Percentiles rank a stretch among this genome's conserved stretches.
These are phyloP conservation scores for Botryotinia narcissicola DNA, from an alignment of 2,329 filamentous ascomycete species.

Conservation along the genomic window DNA sequence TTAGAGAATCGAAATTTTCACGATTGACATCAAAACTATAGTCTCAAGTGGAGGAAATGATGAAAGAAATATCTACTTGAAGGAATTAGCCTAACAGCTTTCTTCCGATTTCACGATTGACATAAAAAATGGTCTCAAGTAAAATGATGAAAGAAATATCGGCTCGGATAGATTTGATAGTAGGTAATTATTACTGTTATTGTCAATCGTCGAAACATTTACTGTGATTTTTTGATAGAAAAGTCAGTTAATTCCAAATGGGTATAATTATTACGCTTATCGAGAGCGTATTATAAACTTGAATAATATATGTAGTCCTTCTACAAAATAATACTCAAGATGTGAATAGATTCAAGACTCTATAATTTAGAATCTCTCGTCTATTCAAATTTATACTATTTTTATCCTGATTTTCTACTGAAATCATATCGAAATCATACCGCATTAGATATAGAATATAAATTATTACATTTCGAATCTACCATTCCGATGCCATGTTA, in stretches of 20 bases:
- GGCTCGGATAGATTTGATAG: neutral
- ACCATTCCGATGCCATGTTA: neutral
- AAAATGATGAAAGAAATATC: neutral
- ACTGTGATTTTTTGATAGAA: neutral
- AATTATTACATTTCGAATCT: neutral
- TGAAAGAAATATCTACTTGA: neutral
- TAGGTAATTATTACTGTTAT: neutral
- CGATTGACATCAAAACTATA: neutral
- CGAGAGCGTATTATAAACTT: neutral
- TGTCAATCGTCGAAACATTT: neutral
- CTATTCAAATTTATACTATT: neutral
- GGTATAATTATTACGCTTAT: neutral
- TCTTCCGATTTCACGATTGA: neutral
- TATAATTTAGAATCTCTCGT: neutral
- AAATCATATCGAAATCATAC: neutral
- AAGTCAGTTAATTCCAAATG: neutral
- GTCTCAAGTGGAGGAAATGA: neutral
- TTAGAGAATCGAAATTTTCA: neutral
- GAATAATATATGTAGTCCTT: neutral
- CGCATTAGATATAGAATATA: neutral
- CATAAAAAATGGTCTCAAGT: neutral
- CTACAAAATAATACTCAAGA: neutral
- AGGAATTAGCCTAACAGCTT: neutral
- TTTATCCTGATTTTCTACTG: neutral
- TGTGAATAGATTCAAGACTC: neutral